Evolutionary conservation across 2,329 filamentous ascomycete species (phyloP).

Genomic region (Emergomyces pasteurianus): DNA sequence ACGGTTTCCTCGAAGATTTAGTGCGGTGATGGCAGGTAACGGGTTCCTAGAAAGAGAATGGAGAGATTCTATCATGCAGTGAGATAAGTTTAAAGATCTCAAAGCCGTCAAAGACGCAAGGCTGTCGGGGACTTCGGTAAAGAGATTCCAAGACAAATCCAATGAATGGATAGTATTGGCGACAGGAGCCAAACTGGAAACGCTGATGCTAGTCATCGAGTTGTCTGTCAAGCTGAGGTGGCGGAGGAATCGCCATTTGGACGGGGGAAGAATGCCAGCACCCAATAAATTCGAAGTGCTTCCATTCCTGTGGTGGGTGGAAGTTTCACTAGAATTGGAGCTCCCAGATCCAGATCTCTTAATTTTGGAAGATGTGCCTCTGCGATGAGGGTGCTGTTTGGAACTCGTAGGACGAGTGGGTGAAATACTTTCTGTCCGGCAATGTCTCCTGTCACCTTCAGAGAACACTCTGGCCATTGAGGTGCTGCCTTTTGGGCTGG

Average conservation of each 20-base stretch:
- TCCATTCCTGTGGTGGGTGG: slow-evolving; percentile 41
- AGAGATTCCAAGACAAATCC: slow-evolving; percentile 84
- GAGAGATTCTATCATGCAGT: slow-evolving; percentile 95
- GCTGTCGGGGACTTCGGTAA: slow-evolving; percentile 88
- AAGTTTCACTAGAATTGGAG: slow-evolving; percentile 64
- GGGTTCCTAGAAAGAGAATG: slow-evolving; percentile 77
- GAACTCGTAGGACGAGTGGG: slow-evolving; percentile 66
- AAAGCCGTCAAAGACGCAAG: slow-evolving; percentile 73
- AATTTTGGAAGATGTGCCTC: slow-evolving; percentile 59
- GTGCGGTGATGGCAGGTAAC: slow-evolving; percentile 80
- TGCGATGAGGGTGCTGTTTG: slow-evolving; percentile 57
- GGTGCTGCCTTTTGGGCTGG: slow-evolving; percentile 34
- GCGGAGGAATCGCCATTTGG: slow-evolving; percentile 89
- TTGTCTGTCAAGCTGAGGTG: slow-evolving; percentile 91
- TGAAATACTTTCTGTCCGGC: slow-evolving; percentile 61
- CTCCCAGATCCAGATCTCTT: slow-evolving; percentile 83
- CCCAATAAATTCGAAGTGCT: slow-evolving; percentile 69
- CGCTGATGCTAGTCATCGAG: slow-evolving; percentile 66
- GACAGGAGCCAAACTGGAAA: slow-evolving; percentile 65
- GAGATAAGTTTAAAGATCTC: slow-evolving; percentile 84
- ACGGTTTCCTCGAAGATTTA: slow-evolving; percentile 84
- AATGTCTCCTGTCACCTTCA: slow-evolving; percentile 26
- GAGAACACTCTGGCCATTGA: slow-evolving; percentile 48
- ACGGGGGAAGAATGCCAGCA: slow-evolving; percentile 60
- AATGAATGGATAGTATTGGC: slow-evolving; percentile 82